These are phyloP conservation scores for Penicillium subrubescens DNA, from an alignment of 495 filamentous ascomycete species.

Conservation along the genomic window DNA sequence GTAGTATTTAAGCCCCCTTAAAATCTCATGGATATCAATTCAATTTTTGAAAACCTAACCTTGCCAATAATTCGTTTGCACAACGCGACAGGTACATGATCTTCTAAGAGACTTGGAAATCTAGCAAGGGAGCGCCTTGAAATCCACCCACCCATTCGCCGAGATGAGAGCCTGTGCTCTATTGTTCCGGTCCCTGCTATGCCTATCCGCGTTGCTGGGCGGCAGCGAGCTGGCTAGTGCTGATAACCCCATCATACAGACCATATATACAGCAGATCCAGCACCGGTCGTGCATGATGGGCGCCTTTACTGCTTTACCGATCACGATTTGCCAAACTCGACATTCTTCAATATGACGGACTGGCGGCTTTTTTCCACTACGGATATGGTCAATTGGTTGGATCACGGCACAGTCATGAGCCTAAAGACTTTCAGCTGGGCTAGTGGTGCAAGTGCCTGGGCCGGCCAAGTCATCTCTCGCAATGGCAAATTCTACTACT, in stretches of 20 bases:
- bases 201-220: not conserved
- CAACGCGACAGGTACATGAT: not conserved
- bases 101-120: not conserved
- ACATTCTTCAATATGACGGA: constrained; percentile 32
- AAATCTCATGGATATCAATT: not conserved
- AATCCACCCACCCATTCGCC: not conserved
- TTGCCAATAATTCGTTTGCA: not conserved
- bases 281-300: constrained; percentile 31
- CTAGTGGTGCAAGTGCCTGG: constrained; percentile 15
- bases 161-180: not conserved
- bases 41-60: not conserved
- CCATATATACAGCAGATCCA: constrained; percentile 34
- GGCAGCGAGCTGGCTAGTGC: not conserved
- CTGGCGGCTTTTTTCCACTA: constrained; percentile 32
- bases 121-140: not conserved
- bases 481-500: constrained; percentile 36
- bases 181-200: not conserved
- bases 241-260: constrained; percentile 15
- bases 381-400: constrained; percentile 36
- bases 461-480: constrained; percentile 29
- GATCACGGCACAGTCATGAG: constrained; percentile 26
- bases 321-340: constrained; percentile 29
- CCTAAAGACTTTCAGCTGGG: constrained; percentile 20
- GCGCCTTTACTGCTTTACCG: constrained; percentile 34
- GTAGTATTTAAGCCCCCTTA: not conserved